These are phyloP conservation scores for Rossbeevera mucosa DNA, from an alignment of 768 basidiomycete species.

Conservation along the genomic window DNA sequence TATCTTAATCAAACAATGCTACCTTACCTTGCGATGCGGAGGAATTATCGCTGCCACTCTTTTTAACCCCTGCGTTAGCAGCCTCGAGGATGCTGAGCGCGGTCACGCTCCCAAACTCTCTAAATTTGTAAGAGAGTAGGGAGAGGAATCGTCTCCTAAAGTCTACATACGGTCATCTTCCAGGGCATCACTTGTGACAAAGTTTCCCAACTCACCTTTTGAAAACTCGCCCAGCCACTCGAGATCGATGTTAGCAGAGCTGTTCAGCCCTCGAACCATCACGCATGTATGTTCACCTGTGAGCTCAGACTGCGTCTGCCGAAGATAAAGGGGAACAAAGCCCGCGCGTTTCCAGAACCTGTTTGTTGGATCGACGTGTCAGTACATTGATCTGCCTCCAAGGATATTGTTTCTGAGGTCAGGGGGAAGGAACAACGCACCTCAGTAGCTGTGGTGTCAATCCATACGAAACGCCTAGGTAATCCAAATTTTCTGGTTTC, in stretches of 20 bases:
- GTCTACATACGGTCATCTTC: slow-evolving; percentile 45
- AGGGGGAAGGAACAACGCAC: slow-evolving; percentile 32
- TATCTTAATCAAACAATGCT: background rate
- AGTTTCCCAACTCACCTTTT: slow-evolving; percentile 46
- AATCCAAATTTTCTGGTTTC: slow-evolving; percentile 87
- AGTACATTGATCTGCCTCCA: background rate
- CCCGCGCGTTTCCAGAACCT: slow-evolving; percentile 96
- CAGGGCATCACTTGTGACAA: background rate
- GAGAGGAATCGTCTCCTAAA: slow-evolving; percentile 88
- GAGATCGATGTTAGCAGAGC: slow-evolving; percentile 53
- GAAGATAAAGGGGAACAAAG: slow-evolving; percentile 86
- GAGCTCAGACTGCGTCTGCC: slow-evolving; percentile 90
- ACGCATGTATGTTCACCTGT: slow-evolving; percentile 97
- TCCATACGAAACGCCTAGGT: slow-evolving; percentile 94
- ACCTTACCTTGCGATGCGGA: slow-evolving; percentile 13
- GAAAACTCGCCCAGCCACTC: slow-evolving; percentile 90
- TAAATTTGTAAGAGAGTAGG: slow-evolving; percentile 89
- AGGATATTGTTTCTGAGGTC: no score
- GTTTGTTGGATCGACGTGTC: background rate
- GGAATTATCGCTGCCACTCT: slow-evolving; percentile 34
- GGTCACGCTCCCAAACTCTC: slow-evolving; percentile 86
- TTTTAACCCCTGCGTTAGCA: slow-evolving; percentile 58
- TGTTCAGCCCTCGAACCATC: slow-evolving; percentile 86
- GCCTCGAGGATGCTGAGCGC: slow-evolving; percentile 88
- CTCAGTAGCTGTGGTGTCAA: slow-evolving; percentile 80